Base-by-base conservation (phyloP, 2,329 filamentous ascomycete genomes). In the Pseudogymnoascus sp. region DNA sequence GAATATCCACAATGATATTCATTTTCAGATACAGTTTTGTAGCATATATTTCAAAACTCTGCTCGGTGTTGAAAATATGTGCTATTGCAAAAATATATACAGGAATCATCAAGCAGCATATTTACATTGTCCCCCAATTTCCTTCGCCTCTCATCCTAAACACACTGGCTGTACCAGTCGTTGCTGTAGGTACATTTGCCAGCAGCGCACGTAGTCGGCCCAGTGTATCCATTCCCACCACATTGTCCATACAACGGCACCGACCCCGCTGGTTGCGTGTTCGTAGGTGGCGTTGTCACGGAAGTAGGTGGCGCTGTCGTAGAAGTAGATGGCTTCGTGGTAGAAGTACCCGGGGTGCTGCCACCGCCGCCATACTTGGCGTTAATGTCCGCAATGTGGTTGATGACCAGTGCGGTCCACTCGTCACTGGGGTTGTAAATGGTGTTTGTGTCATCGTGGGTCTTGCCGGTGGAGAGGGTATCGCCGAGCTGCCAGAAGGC, bases 401-500 rank as follows among this genome's bases (percentile, higher is more conserved):
- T 15, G 24, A 15, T 59, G 7, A 59, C 57, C 33, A 59, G 37
- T 59, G 33, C 47, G n/a, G 64, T 65, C 59, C 64, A 71, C 29
- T 69, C 68, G 13, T 61, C 44, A n/a, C 63, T 64, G 7, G 68
- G 68, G 59, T 70, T 70, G 59, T 67, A 70, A 17, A 71, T 63
- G 6, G 69, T 61, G 47, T 70, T 61, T 15, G 68, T 68, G 65
- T 71, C 69, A 61, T 70, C 62, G 31, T 44, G 24, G 3, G 68
- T 69, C 61, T 67, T 13, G 2, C 69, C 69, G 15, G 40, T 62
- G 0, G 63, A 66, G 9, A 70, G 44, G 2, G 64, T 66, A 44
- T 71, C 69, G 1, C 69, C 70, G 50, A 68, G 70, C 37, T 71
- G 70, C 70, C 70, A 71, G 54, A 65, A 71, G 68, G 71, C 67